Percentiles rank a stretch among this genome's conserved stretches.
Conservation (phyloP, 306 rosid species). For the Heteromeles arbutifolia region DNA sequence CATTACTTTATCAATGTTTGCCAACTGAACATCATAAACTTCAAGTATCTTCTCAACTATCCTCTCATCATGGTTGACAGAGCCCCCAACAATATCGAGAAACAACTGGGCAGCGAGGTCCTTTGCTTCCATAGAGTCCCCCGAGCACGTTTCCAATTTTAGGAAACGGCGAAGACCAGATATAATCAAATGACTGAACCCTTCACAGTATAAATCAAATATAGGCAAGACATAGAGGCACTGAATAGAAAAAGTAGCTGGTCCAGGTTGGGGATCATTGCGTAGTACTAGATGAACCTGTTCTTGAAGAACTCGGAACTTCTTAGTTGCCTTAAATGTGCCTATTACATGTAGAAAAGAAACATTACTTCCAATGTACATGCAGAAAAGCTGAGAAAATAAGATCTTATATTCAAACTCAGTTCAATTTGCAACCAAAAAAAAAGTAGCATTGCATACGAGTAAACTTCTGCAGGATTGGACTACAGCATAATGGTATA, state of each 20-base stretch:
- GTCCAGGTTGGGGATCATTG: constrained; percentile 81
- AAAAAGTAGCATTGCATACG: not conserved
- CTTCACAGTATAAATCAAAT: constrained; percentile 56
- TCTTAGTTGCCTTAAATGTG: constrained; percentile 74
- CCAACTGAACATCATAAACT: constrained; percentile 55
- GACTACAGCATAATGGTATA: not conserved
- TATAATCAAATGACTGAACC: constrained; percentile 81
- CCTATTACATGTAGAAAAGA: constrained; percentile 45
- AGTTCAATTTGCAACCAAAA: not conserved
- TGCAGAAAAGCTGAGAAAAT: not conserved
- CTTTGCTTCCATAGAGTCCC: constrained; percentile 44
- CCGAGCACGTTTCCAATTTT: constrained; percentile 33
- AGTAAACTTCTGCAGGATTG: not conserved
- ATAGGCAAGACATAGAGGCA: constrained; percentile 73
- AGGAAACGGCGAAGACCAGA: constrained; percentile 65
- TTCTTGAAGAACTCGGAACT: constrained; percentile 85
- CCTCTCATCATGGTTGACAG: constrained; percentile 59
- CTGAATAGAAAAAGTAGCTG: constrained; percentile 67
- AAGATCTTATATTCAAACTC: not conserved
- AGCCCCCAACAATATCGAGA: constrained; percentile 61
- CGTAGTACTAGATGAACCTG: constrained; percentile 68
- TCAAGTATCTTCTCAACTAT: constrained; percentile 67
- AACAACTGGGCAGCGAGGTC: constrained; percentile 63
- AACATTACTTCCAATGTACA: constrained; percentile 7
- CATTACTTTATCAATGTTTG: constrained; percentile 56